Base-by-base conservation (phyloP, 805 yeast genomes). In the Maudiozyma turicensis region DNA sequence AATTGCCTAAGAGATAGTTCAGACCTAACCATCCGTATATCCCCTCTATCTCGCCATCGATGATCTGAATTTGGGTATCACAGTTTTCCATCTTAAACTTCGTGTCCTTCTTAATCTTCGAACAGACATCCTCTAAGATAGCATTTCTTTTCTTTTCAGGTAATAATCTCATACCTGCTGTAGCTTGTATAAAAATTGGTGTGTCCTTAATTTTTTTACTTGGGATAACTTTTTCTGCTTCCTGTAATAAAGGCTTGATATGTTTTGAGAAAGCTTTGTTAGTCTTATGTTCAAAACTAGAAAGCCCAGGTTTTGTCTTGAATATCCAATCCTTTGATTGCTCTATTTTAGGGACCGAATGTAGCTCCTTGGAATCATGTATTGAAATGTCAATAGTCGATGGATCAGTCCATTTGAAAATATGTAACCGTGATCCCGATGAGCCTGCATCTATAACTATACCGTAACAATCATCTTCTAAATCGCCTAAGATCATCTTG, bases 11-110 rank as follows among this genome's bases (percentile, higher is more conserved):
- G 49, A 93, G 67, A 66, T 91, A 93, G 64, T 93, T 93, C 44
- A 93, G 71, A 0, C 91, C 93, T 32, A 93, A 65, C 99, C 99
- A 93, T 13, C 99, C 99, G 61, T 87, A 93, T 8, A 91, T 64
- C 1, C 98, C 99, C 69, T 93, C 99, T 1, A 89, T 80, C 57
- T 86, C 91, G 20, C 99, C 99, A 64, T 90, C 96, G 42, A 93
- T 93, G 39, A 87, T 82, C 58, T 85, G 82, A 8, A 93, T 81
- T 58, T 86, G 89, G 8, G 82, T 74, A 0, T 68, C 70, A 65
- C 98, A 91, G 44, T 75, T 72, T 8, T 59, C 54, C 11, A 73
- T 44, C n/a, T 63, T 54, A 58, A 91, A 91, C 10, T 71, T 65
- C 3, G 88, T 73, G 41, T 82, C 71, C 14, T 72, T 63, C 48